Base-by-base conservation (phyloP, 2,329 filamentous ascomycete genomes). In the Pseudogymnoascus sp. region DNA sequence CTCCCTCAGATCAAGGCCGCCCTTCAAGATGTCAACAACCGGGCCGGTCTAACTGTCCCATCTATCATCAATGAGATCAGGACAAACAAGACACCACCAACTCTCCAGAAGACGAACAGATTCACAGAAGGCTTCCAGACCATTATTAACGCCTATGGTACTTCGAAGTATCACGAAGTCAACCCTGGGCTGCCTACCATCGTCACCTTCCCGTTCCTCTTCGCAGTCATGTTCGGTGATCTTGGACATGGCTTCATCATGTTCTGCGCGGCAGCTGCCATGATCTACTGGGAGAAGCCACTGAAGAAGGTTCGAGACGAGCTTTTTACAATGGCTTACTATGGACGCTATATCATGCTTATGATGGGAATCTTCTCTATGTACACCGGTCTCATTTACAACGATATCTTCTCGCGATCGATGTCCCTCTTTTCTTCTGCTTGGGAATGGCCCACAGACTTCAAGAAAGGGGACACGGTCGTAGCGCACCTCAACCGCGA, bases 191-290 rank as follows among this genome's bases (percentile, higher is more conserved):
- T 99, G 21, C 93, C 93, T 39, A 95, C 96, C 61, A 92, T 97
- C 69, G 88, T 99, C 67, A 99, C 95, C 5, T 99, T 99, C 77
- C 95, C 96, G n/a, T 99, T 99, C 81, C 82, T 99, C 67, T 99
- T 99, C 74, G 95, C 95, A 60, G 95, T 99, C 84, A 99, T 99
- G 95, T 99, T 99, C 74, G 96, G 95, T 81, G 95, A 99, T 77
- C 88, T 96, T 65, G 96, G 95, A 61, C 95, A 99, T 73, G 95
- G 93, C 68, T 76, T 88, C 68, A 89, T 99, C 75, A 96, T 99
- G 89, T 82, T 93, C 47, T 74, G 85, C 63, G 90, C 91, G 64
- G 90, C 95, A 12, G 73, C 86, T 63, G 91, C 92, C 64, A 96
- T 99, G 92, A 97, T 99, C 70, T 91, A 96, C 79, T 97, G 88